Base-by-base conservation (phyloP, 2,329 filamentous ascomycete genomes). In the Beauveria scarabaeidicola region DNA sequence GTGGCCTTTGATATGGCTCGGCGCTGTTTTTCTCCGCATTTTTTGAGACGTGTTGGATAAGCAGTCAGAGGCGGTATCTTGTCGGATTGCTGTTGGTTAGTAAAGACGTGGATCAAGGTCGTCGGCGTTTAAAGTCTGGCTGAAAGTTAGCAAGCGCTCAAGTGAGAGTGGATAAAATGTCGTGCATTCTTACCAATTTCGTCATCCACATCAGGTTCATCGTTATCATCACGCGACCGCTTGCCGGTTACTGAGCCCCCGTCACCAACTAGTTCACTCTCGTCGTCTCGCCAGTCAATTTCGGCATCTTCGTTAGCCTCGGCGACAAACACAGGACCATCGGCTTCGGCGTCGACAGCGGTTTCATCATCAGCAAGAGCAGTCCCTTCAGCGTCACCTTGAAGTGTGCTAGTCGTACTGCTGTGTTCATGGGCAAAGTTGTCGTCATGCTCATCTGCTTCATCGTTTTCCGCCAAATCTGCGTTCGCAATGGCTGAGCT, bases 121-220 rank as follows among this genome's bases (percentile, higher is more conserved):
- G 79, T 68, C 75, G 77, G 66, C 81, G 81, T 73, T 82, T 84
- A 70, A 73, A 68, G 68, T 80, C 80, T 73, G 65, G 61, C 43
- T 63, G 61, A 15, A 63, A 57, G 65, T 77, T 68, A 75, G 73
- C 55, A 63, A 59, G 17, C 27, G 19, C 17, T 43, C 27, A 51
- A 15, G 32, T 17, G 21, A 51, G 13, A n/a, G 5, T 17, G 29
- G 32, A 17, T 5, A 27, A 19, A 48, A 8, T 13, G 6, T 10
- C 7, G 17, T 27, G 29, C 6, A 29, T 32, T 32, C 3, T 25
- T 68, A 72, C 69, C 70, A 63, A 72, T 68, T 61, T 70, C 69
- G 60, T 71, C 70, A 65, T 71, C 72, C 60, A 65, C 64, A 59
- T 69, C 70, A 51, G 62, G 55, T 25, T 65, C 67, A 52, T 69